Evolutionary conservation across 192 early-diverging fungal genomes (phyloP).

Genomic region (Entomortierella lignicola): DNA sequence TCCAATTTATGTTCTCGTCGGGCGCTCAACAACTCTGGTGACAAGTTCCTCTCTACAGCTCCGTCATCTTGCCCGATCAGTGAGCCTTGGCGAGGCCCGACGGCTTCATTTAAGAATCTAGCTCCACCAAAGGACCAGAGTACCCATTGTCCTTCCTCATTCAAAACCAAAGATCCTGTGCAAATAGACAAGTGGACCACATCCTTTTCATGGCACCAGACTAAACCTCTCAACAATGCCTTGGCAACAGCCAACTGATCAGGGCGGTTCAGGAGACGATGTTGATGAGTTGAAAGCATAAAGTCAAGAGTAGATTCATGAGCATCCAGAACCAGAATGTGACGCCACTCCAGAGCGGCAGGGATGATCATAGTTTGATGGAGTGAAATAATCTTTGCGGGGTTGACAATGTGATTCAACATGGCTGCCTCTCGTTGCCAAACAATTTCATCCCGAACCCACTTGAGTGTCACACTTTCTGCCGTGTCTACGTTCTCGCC

Average conservation of each 20-base stretch:
- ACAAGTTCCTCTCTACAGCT: conserved; percentile 36
- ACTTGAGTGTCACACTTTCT: conserved; percentile 51
- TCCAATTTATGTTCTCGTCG: conserved; percentile 22
- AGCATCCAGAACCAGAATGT: conserved; percentile 46
- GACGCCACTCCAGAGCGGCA: conserved; percentile 53
- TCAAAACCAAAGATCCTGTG: conserved; percentile 45
- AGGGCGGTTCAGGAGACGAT: conserved; percentile 24
- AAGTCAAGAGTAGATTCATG: conserved; percentile 49
- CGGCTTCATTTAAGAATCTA: conserved; percentile 52
- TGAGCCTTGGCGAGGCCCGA: conserved; percentile 39
- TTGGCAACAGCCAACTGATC: conserved; percentile 32
- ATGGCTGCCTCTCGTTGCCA: conserved; percentile 54
- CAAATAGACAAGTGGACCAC: conserved; percentile 51
- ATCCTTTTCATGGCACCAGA: conserved; percentile 54
- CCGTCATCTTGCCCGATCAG: conserved; percentile 44
- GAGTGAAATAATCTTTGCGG: conserved; percentile 48
- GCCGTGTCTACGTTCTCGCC: conserved; percentile 53
- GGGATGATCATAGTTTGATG: conserved; percentile 55
- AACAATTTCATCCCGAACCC: conserved; percentile 54
- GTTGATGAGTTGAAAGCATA: conserved; percentile 20
- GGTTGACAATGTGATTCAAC: conserved; percentile 55
- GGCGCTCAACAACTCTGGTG: conserved; percentile 46
- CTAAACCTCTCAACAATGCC: conserved; percentile 39
- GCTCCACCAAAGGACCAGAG: conserved; percentile 53
- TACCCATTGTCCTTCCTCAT: conserved; percentile 51